Evolutionary conservation across 495 filamentous ascomycete genomes (phyloP).

Genomic region (Tuber indicum): DNA sequence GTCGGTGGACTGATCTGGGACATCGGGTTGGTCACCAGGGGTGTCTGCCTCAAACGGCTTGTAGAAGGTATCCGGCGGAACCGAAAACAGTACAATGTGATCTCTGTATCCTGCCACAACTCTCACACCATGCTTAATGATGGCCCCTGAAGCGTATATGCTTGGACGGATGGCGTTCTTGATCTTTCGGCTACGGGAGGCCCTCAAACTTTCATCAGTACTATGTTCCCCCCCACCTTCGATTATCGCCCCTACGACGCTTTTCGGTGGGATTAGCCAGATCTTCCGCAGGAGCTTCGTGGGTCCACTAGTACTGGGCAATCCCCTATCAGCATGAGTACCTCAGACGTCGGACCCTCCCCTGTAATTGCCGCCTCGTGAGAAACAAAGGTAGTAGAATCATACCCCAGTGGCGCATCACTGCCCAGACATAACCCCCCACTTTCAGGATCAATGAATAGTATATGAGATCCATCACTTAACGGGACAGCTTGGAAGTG

Average conservation of each 20-base stretch:
- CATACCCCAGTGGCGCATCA: slow-evolving; percentile 57
- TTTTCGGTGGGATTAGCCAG: slow-evolving; percentile 45
- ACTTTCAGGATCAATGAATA: slow-evolving; percentile 62
- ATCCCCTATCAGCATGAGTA: slow-evolving; percentile 9
- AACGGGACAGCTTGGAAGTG: slow-evolving; percentile 64
- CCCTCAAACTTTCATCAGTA: slow-evolving; percentile 10
- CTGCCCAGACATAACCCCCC: slow-evolving; percentile 59
- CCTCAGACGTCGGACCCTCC: background rate
- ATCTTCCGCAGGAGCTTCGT: slow-evolving; percentile 47
- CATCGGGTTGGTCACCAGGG: slow-evolving; percentile 31
- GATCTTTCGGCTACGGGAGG: background rate
- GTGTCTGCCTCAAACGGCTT: slow-evolving; percentile 24
- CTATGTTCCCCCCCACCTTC: background rate
- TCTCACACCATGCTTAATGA: slow-evolving; percentile 56
- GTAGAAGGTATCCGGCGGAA: slow-evolving; percentile 58
- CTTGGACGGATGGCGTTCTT: slow-evolving; percentile 40
- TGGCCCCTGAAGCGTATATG: slow-evolving; percentile 55
- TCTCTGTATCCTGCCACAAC: slow-evolving; percentile 51
- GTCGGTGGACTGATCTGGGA: background rate
- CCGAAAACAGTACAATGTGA: slow-evolving; percentile 54
- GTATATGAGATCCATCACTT: slow-evolving; percentile 61
- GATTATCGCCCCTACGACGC: slow-evolving; percentile 5
- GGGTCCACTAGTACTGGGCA: slow-evolving; percentile 34
- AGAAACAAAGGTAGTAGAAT: slow-evolving; percentile 25
- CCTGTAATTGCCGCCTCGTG: too few relatives aligned